Conservation (phyloP, 2,329 filamentous ascomycete genomes). For the Trichothecium sympodiale region DNA sequence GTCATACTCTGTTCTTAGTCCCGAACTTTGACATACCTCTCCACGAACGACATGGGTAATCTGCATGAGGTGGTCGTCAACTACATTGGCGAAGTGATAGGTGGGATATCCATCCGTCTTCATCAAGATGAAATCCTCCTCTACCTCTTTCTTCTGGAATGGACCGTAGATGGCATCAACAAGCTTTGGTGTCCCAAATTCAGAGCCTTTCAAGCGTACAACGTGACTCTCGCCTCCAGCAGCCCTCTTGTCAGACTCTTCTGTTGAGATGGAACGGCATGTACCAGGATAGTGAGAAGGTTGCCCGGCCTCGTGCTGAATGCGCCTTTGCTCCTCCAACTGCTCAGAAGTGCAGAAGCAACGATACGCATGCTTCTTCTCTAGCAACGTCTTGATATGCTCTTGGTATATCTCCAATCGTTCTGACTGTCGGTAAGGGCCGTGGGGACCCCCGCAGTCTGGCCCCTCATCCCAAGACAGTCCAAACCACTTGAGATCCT, state of each 20-base stretch:
- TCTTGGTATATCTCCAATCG: conserved; percentile 61
- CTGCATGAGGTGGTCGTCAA: conserved; percentile 90
- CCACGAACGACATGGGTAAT: conserved; percentile 94
- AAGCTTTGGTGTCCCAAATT: conserved; percentile 47
- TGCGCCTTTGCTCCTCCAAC: conserved; percentile 54
- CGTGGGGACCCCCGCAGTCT: conserved; percentile 66
- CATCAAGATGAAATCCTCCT: conserved; percentile 79
- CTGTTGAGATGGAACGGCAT: conserved; percentile 55
- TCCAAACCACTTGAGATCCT: conserved; percentile 81
- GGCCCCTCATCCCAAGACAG: conserved; percentile 93
- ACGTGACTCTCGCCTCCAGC: conserved; percentile 60
- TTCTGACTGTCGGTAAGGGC: conserved; percentile 85
- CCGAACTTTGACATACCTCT: conserved; percentile 44
- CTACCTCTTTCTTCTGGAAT: conserved; percentile 41
- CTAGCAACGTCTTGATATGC: conserved; percentile 59
- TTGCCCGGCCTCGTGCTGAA: conserved; percentile 41
- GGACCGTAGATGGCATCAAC: conserved; percentile 71
- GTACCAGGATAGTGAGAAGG: conserved; percentile 45
- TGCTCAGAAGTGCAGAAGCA: conserved; percentile 80
- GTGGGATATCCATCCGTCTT: conserved; percentile 91
- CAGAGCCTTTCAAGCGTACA: conserved; percentile 59
- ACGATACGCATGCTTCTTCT: conserved; percentile 68
- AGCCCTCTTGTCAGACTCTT: conserved; percentile 62
- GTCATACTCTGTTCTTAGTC: no score
- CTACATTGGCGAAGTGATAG: conserved; percentile 93